phyloP scores from a whole-genome alignment of 768 basidiomycete genomes.

The Tricholoma sp. region DNA sequence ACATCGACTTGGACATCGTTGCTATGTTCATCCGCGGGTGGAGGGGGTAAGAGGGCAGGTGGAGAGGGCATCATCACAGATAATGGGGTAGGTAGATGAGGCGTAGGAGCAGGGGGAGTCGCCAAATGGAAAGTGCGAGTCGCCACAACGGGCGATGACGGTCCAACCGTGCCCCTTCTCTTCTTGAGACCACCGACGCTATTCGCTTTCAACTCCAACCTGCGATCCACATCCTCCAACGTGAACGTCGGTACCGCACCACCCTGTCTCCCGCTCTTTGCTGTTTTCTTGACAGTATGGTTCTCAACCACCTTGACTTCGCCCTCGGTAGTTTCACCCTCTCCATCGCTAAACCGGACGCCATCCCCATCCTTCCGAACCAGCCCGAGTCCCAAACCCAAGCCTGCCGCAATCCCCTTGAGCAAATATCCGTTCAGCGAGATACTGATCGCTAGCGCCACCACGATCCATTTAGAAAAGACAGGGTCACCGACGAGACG shows the following conservation, averaged over 20 bases:
- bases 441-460: conserved; percentile 79
- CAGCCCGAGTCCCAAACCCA: conserved; percentile 24
- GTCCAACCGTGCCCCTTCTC: conserved; percentile 8
- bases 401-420: conserved; percentile 71
- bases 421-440: conserved; percentile 90
- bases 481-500: conserved; percentile 90
- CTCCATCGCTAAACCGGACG: conserved; percentile 20
- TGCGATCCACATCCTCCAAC: conserved; percentile 52
- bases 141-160: not conserved
- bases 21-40: not conserved
- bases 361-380: conserved; percentile 15
- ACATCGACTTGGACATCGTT: not conserved
- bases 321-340: conserved; percentile 11
- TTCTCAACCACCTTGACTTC: not conserved
- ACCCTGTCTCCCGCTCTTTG: not conserved
- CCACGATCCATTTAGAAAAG: conserved; percentile 91
- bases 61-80: conserved; percentile 1
- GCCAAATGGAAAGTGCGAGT: not conserved
- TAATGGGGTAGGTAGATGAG: not conserved
- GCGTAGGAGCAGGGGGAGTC: not conserved
- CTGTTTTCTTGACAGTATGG: conserved; percentile 2
- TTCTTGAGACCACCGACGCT: not conserved
- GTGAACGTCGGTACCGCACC: conserved; percentile 34
- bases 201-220: conserved; percentile 30
- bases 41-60: not conserved